A percentile compares a stretch with the other conserved stretches of the same genome.
Conservation (phyloP, 208 protist species). For the Trypanosoma congolense region DNA sequence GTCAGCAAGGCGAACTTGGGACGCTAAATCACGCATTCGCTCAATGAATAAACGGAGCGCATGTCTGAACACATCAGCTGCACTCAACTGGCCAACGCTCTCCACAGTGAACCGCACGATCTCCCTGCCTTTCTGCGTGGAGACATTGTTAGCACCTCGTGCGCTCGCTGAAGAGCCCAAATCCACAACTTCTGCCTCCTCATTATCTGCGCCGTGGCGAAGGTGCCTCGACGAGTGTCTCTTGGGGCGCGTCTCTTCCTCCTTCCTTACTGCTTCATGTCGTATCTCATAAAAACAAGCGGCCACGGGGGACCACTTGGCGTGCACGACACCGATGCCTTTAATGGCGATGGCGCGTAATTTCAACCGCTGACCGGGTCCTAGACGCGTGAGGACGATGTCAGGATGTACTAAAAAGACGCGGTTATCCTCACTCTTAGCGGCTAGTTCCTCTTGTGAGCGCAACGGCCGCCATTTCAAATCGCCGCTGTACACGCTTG, state of each 20-base stretch:
- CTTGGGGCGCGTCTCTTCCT: not conserved
- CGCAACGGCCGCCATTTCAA: slow-evolving; percentile 93
- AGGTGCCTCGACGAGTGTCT: too few species aligned
- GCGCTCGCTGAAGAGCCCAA: too few species aligned
- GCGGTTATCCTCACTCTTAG: slow-evolving; percentile 41
- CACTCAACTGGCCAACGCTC: slow-evolving; percentile 77
- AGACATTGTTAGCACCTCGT: too few species aligned
- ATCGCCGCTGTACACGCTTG: slow-evolving; percentile 86
- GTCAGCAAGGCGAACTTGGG: slow-evolving; percentile 68
- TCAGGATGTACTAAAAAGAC: slow-evolving; percentile 95
- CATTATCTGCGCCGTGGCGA: too few species aligned
- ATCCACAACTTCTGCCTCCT: too few species aligned
- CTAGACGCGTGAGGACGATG: slow-evolving; percentile 96
- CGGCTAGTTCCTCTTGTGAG: slow-evolving; percentile 49
- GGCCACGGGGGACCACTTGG: slow-evolving; percentile 98
- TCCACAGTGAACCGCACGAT: slow-evolving; percentile 87
- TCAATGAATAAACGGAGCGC: slow-evolving; percentile 76
- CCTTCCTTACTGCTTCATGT: not conserved
- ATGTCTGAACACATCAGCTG: slow-evolving; percentile 61
- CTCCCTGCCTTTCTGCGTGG: too few species aligned
- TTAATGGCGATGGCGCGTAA: slow-evolving; percentile 92
- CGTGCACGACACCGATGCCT: slow-evolving; percentile 95
- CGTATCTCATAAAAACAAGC: slow-evolving; percentile 95
- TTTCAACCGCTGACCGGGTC: slow-evolving; percentile 94
- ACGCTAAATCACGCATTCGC: slow-evolving; percentile 58